phyloP scores from a whole-genome alignment of 1,284 basidiomycete species.

The Trichosporon sp. region DNA sequence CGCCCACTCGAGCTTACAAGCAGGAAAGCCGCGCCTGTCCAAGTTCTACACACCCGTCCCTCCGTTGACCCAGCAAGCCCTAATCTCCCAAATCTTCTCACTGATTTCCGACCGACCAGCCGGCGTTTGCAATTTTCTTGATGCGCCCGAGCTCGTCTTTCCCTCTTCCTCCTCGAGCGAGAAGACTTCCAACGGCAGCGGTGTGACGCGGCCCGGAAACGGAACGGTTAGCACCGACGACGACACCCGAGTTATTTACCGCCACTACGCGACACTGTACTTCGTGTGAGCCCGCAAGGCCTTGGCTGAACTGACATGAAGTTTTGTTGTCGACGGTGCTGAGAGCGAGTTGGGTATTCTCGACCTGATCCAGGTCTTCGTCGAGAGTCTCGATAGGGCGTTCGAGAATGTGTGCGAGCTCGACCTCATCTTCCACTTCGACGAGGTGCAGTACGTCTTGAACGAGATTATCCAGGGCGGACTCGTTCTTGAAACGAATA shows the following conservation, averaged over 20 bases:
- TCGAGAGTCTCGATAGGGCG: constrained; percentile 88
- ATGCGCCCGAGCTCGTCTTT: constrained; percentile 71
- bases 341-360: constrained; percentile 95
- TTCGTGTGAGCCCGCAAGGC: constrained; percentile 60
- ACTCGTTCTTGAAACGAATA: constrained; percentile 95
- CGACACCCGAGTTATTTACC: constrained; percentile 53
- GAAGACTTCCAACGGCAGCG: background rate
- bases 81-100: constrained; percentile 78
- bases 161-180: constrained; percentile 32
- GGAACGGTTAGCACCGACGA: constrained; percentile 29
- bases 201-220: constrained; percentile 1
- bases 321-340: constrained; percentile 85
- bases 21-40: constrained; percentile 82
- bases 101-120: constrained; percentile 70
- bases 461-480: constrained; percentile 95
- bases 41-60: constrained; percentile 92
- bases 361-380: constrained; percentile 97
- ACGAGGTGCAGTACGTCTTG: constrained; percentile 93
- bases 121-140: constrained; percentile 84
- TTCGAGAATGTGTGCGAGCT: constrained; percentile 99
- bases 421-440: constrained; percentile 97
- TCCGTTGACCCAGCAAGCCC: constrained; percentile 60
- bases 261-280: constrained; percentile 86
- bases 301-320: constrained; percentile 14
- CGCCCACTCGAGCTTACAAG: constrained; percentile 58